phyloP scores from a whole-genome alignment of 2,329 filamentous ascomycete species.

The Penicillium crustosum region DNA sequence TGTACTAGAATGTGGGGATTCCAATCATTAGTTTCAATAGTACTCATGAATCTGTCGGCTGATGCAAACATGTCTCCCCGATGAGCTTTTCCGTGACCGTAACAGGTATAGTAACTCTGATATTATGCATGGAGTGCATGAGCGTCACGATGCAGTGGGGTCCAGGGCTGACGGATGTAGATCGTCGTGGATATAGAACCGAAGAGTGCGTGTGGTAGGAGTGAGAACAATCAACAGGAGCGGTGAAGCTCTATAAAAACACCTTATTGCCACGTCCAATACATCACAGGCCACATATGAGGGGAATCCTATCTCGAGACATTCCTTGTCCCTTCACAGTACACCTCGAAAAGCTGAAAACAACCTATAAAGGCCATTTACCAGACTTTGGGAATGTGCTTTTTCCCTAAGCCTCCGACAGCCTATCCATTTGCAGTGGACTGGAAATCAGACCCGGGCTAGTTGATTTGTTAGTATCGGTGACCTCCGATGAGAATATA shows the following conservation, averaged over 20 bases:
- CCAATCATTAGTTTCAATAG: neutral
- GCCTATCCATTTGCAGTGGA: conserved; percentile 1
- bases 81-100: neutral
- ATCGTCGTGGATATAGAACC: neutral
- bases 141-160: neutral
- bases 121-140: conserved; percentile 9
- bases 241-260: too few relatives aligned
- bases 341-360: neutral
- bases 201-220: neutral
- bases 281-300: neutral
- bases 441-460: neutral
- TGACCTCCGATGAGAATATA: conserved; percentile 24
- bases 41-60: neutral
- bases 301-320: neutral
- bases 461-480: conserved; percentile 18
- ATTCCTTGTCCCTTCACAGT: neutral
- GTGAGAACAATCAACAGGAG: neutral
- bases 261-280: conserved; percentile 6
- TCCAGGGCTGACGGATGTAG: neutral
- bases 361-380: conserved; percentile 8
- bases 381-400: neutral
- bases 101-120: neutral
- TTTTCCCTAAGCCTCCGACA: neutral
- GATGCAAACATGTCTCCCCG: neutral
- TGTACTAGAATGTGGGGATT: neutral